These are phyloP conservation scores for Fusarium floridanum DNA, from an alignment of 2,329 filamentous ascomycete genomes.

Conservation along the genomic window DNA sequence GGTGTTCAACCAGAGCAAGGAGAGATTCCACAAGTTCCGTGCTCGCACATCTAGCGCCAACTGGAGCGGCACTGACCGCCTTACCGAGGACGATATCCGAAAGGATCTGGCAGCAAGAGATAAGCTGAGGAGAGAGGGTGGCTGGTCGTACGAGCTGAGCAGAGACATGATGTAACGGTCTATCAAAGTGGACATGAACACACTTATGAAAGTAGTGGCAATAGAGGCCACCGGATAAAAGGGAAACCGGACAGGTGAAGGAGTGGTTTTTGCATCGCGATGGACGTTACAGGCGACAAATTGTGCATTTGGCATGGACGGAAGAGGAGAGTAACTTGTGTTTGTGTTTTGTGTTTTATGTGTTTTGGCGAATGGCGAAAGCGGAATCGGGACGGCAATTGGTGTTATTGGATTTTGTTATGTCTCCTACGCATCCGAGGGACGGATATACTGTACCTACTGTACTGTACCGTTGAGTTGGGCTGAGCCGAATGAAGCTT, in stretches of 20 bases:
- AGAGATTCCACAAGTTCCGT: slow-evolving; percentile 87
- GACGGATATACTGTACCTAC: slow-evolving; percentile 13
- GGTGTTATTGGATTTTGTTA: not conserved
- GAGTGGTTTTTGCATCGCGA: slow-evolving; percentile 29
- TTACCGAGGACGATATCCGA: slow-evolving; percentile 89
- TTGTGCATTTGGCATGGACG: slow-evolving; percentile 39
- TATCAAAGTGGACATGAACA: slow-evolving; percentile 31
- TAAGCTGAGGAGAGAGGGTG: slow-evolving; percentile 83
- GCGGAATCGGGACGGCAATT: slow-evolving; percentile 12
- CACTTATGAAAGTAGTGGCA: slow-evolving; percentile 21
- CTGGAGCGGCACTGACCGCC: slow-evolving; percentile 84
- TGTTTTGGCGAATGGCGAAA: slow-evolving; percentile 41
- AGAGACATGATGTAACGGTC: slow-evolving; percentile 57
- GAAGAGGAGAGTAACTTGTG: slow-evolving; percentile 12
- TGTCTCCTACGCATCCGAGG: not conserved
- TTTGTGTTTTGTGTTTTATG: slow-evolving; percentile 12
- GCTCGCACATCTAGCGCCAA: slow-evolving; percentile 94
- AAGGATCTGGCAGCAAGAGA: slow-evolving; percentile 85
- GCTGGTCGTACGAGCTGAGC: slow-evolving; percentile 80
- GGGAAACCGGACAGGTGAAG: slow-evolving; percentile 14
- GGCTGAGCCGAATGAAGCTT: no score
- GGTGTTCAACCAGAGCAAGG: slow-evolving; percentile 91
- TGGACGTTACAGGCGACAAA: slow-evolving; percentile 32
- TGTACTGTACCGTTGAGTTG: slow-evolving; percentile 3
- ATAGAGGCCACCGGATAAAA: slow-evolving; percentile 19